phyloP scores from a whole-genome alignment of 257 asterid genomes.

The Primulina tabacum region DNA sequence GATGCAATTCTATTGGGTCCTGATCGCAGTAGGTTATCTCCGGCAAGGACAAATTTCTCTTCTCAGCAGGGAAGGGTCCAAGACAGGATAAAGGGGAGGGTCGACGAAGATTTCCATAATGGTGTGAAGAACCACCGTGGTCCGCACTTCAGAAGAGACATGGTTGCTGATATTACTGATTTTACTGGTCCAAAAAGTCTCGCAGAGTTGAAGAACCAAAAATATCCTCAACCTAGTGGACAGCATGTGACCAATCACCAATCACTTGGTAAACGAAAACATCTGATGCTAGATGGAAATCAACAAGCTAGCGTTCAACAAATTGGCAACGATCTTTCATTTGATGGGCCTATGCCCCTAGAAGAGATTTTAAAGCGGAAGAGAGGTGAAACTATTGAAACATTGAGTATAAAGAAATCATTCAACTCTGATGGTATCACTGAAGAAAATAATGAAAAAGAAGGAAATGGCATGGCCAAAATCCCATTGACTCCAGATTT shows the following conservation, averaged over 20 bases:
- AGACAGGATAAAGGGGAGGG: conserved; percentile 59
- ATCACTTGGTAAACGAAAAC: conserved; percentile 70
- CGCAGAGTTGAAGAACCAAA: conserved; percentile 64
- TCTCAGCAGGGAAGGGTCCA: conserved; percentile 52
- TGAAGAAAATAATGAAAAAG: conserved; percentile 29
- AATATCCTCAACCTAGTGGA: conserved; percentile 38
- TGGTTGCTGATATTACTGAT: conserved; percentile 30
- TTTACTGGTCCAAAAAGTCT: conserved; percentile 75
- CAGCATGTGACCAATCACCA: conserved; percentile 38
- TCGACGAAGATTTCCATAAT: conserved; percentile 42
- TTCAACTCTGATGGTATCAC: conserved; percentile 20
- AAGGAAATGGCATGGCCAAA: conserved; percentile 20
- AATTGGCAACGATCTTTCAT: conserved; percentile 46
- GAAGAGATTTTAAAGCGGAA: conserved; percentile 81
- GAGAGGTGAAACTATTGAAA: conserved; percentile 42
- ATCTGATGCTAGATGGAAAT: conserved; percentile 33
- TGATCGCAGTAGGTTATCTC: conserved; percentile 46
- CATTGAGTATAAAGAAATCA: conserved; percentile 13
- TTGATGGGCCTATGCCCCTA: conserved; percentile 92
- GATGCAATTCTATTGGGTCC: conserved; percentile 38
- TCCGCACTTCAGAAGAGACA: conserved; percentile 44
- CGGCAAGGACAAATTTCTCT: conserved; percentile 35
- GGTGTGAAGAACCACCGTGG: conserved; percentile 46
- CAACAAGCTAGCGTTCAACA: conserved; percentile 38
- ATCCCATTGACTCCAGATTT: neutral